Evolutionary conservation across 768 basidiomycete species (phyloP), one percentile per base, ranked within the genome.

Genomic region (Tricholoma sp.): DNA sequence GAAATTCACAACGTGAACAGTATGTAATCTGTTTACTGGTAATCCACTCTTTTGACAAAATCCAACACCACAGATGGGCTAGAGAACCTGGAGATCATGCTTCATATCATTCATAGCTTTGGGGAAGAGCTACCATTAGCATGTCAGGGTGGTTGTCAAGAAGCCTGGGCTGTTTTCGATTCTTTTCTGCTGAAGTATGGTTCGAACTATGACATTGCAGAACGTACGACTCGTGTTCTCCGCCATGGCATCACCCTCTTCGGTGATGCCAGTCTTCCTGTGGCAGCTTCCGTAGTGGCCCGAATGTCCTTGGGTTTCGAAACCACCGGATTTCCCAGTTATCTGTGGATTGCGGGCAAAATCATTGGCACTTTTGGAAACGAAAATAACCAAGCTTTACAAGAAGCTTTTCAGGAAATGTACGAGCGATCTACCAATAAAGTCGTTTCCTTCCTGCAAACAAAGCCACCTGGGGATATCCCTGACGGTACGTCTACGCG

Each of bases 301-400:
- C 81, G 91, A 52, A 89, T 98, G 89, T 79, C 85, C 1, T 65
- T 79, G 7, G 80, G 82, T 6, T 99, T 98, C 66, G 90, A 92
- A 63, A 71, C 76, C 9, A 91, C 89, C 9, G 90, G 89, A 0
- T 84, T 86, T 65, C 81, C 95, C 10, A 88, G 89, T 61, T 98
- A 92, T 72, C 70, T 98, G 19, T 99, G 97, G 97, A 91, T 98
- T 57, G 86, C 85, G 29, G 90, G 93, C 45, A 98, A 98, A 72
- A 71, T 91, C 24, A 79, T 92, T n/a, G 77, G 78, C 31, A 80
- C 83, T 61, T 97, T 89, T 66, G 92, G 89, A 16, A 76, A 84
- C 47, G 83, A 85, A 56, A 79, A 83, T 34, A 79, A 86, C 59
- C 65, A 76, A 4, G 67, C 71, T 46, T 65, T 97, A 27, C 82